Base-by-base conservation (phyloP, 768 basidiomycete species). In the Lentinula raphanica region DNA sequence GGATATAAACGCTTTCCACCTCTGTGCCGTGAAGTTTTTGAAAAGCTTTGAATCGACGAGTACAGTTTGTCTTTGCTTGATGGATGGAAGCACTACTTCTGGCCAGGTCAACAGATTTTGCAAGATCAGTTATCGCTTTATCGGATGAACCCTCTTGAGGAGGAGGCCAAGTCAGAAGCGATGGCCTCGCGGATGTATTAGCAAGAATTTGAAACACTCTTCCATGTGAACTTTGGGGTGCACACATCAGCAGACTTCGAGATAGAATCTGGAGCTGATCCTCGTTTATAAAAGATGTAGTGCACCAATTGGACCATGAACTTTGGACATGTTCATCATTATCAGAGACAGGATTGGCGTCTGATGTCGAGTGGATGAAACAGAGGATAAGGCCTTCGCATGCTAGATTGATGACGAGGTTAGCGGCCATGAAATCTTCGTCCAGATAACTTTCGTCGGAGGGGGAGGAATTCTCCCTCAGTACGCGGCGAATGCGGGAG, bases 341-440 rank as follows among this genome's bases (percentile, higher is more conserved):
- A 76, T 92, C 89, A 9, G 72, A 73, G 36, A 78, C 78, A 53
- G 80, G 77, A 13, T 70, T 78, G 58, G 90, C 79, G 78, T 93
- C 90, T 59, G 83, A 82, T 31, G 84, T 84, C 40, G 92, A 91
- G 65, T 94, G 92, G 49, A 93, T 83, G 76, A 94, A 94, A 70
- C 92, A 93, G 32, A 94, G 78, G 59, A 93, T 89, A 67, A 94
- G 83, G 58, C 85, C 88, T 60, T 93, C 88, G 15, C 90, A 89
- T 50, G 90, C 91, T 84, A 86, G 90, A 71, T 92, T 94, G 67
- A 92, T 88, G 65, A 93, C 91, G 66, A 94, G 85, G 72, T 94
- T 91, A 59, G 90, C 87, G 5, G 86, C 86, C 83, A 93, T 87
- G 70, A 92, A 94, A 67, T 91, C 75, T 28, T 74, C 71, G 75